Percentiles rank a stretch among this genome's conserved stretches.
phyloP scores from a whole-genome alignment of 306 rosid genomes.

The Alnus glutinosa region DNA sequence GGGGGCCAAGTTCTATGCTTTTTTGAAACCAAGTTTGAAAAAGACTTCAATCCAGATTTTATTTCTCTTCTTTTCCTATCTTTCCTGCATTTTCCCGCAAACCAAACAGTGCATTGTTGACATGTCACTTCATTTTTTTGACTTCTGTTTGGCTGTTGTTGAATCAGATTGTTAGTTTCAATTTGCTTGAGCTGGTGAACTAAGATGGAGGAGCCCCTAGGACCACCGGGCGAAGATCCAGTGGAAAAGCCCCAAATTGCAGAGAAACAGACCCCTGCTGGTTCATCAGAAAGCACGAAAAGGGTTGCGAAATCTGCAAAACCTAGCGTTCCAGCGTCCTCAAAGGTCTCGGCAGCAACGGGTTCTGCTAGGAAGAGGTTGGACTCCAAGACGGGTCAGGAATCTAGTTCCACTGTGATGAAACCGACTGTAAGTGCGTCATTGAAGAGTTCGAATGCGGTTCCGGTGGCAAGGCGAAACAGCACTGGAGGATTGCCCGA shows the following conservation, averaged over 20 bases:
- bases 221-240: conserved; percentile 36
- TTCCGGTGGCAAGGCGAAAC: conserved; percentile 56
- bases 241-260: conserved; percentile 38
- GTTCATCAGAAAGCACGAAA: conserved; percentile 35
- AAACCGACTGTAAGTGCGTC: conserved; percentile 52
- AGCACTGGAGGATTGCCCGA: conserved; percentile 72
- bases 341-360: conserved; percentile 32
- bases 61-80: not conserved
- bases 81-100: conserved; percentile 9
- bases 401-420: conserved; percentile 33
- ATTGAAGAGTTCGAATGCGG: conserved; percentile 39
- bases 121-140: conserved; percentile 5
- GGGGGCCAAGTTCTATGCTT: not conserved
- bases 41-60: not conserved
- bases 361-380: conserved; percentile 46
- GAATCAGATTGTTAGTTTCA: conserved; percentile 21
- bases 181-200: conserved; percentile 17
- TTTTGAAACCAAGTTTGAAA: not conserved
- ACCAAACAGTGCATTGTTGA: conserved; percentile 7
- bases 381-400: conserved; percentile 44
- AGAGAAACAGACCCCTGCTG: conserved; percentile 23
- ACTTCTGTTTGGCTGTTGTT: conserved; percentile 16
- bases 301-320: conserved; percentile 40
- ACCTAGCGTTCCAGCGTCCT: conserved; percentile 32
- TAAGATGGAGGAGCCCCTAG: conserved; percentile 65